Evolutionary conservation across 2,329 filamentous ascomycete genomes (phyloP), one percentile per base, ranked within the genome.

Genomic region (Stemphylium lycopersici): DNA sequence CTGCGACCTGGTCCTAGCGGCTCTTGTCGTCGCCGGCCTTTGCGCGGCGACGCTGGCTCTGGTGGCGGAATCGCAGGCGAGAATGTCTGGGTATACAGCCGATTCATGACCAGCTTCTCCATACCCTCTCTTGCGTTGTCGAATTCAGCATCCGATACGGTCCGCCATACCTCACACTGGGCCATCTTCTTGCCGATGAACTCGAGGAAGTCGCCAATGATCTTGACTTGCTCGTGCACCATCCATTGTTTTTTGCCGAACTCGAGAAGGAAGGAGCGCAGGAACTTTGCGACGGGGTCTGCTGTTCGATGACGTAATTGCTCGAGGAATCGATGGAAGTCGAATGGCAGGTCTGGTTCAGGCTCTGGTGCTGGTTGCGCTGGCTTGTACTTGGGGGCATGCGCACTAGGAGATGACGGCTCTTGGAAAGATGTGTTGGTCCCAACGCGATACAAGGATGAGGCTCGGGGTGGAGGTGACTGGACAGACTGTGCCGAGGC

Each of bases 121-220:
- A 99, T 99, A 31, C 95, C 95, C 78, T 99, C 95, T 65, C 93
- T 87, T 12, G 95, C 95, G 75, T 99, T 99, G 76, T 99, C 95
- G 67, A 99, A 99, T 70, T 99, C 95, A 33, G 91, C 91, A 73
- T 99, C 95, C 0, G 93, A 96, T 0, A 98, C 91, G 31, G 95
- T 91, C 52, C 90, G 87, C 95, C 95, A 99, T 3, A 99, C 91
- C 58, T 99, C 95, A 70, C 95, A 99, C 61, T 91, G 85, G 12
- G 89, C 91, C 96, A 99, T 99, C 79, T 98, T 98, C 78, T 96
- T 96, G 48, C 90, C 90, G 61, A 99, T 99, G 69, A 99, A 99
- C 39, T 92, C 87, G 42, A 99, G 80, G 65, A 99, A 99, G 73
- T 99, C 96, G 62, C 91, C 87, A 57, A 99, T 96, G 59, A 99